These are phyloP conservation scores for Teratosphaeria zuluensis DNA, from an alignment of 2,329 filamentous ascomycete genomes.

Conservation along the genomic window DNA sequence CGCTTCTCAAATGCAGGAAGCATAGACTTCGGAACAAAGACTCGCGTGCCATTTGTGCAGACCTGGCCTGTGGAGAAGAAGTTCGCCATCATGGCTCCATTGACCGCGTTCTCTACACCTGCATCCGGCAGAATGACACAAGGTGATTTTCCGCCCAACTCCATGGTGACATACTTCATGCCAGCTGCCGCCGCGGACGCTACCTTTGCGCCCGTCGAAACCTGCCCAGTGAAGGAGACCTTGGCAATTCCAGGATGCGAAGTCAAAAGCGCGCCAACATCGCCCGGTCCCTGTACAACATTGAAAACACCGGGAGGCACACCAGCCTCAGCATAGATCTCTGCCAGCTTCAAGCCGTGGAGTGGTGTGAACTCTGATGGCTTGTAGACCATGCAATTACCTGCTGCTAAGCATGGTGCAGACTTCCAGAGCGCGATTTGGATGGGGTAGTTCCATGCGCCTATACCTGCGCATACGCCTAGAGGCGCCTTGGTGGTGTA, in stretches of 20 bases:
- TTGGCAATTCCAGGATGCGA: conserved; percentile 66
- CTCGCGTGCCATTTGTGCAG: conserved; percentile 84
- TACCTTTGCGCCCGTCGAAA: conserved; percentile 73
- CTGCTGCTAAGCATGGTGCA: conserved; percentile 72
- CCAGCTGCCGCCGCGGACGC: conserved; percentile 62
- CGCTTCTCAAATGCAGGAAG: conserved; percentile 58
- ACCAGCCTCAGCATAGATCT: conserved; percentile 69
- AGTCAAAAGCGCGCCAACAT: conserved; percentile 66
- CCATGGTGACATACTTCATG: conserved; percentile 90
- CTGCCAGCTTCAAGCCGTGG: conserved; percentile 66
- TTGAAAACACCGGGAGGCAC: conserved; percentile 79
- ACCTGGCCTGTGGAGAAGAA: conserved; percentile 88
- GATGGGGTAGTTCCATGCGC: conserved; percentile 87
- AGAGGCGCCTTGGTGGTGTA: conserved; percentile 74
- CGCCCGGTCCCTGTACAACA: conserved; percentile 70
- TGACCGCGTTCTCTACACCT: conserved; percentile 67
- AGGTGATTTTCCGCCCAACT: conserved; percentile 80
- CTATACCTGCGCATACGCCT: conserved; percentile 77
- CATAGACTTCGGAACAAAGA: conserved; percentile 63
- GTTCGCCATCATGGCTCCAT: conserved; percentile 88
- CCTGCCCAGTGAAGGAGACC: conserved; percentile 83
- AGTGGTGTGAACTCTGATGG: conserved; percentile 79
- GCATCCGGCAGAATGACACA: conserved; percentile 72
- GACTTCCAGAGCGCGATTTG: conserved; percentile 90
- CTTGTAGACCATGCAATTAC: conserved; percentile 88